Evolutionary conservation across 306 rosid species (phyloP).

Genomic region (Fragaria nilgerrensis): DNA sequence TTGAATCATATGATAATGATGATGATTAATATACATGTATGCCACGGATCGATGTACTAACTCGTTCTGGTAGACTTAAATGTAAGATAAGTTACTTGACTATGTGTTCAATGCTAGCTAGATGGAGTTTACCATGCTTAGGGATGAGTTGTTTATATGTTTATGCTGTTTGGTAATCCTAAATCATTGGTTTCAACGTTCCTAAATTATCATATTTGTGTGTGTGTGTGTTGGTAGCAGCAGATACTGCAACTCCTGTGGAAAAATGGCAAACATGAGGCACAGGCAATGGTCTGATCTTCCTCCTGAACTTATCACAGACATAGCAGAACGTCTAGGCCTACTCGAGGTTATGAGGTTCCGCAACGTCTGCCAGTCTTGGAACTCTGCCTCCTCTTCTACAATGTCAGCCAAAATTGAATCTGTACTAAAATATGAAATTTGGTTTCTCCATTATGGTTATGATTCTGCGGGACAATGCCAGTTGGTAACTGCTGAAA

Average conservation of each 20-base stretch:
- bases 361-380: conserved; percentile 33
- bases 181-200: not conserved
- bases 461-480: conserved; percentile 2
- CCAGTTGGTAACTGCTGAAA: not conserved
- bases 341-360: conserved; percentile 25
- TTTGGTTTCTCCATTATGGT: conserved; percentile 29
- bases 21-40: not conserved
- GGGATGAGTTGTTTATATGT: not conserved
- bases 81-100: not conserved
- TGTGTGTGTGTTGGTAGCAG: not conserved
- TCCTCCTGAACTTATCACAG: conserved; percentile 20
- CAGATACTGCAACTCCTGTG: not conserved
- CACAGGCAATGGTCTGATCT: conserved; percentile 24
- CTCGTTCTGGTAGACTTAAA: not conserved
- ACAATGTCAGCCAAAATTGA: not conserved
- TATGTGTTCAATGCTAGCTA: not conserved
- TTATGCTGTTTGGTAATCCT: not conserved
- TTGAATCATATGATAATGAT: not conserved
- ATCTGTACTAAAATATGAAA: not conserved
- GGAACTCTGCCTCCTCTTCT: conserved; percentile 22
- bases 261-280: not conserved
- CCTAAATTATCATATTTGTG: not conserved
- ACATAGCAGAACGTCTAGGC: conserved; percentile 14
- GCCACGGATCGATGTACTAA: too few relatives aligned
- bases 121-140: not conserved